Evolutionary conservation across 108 stramenopile species (phyloP).

Genomic region (Fistulifera solaris): DNA sequence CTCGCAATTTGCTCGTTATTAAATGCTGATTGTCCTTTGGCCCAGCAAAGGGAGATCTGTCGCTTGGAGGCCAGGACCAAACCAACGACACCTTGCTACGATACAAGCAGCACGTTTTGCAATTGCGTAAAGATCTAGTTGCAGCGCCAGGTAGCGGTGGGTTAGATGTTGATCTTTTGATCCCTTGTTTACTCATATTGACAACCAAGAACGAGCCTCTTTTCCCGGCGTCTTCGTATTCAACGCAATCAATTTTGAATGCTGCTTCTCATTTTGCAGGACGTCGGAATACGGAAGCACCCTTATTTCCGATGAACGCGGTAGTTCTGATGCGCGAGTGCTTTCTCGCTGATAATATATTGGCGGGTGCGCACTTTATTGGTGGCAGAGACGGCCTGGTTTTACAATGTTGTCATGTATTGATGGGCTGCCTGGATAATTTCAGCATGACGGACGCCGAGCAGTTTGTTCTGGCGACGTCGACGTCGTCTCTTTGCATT

Average conservation of each 20-base stretch:
- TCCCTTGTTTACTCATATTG: conserved; percentile 55
- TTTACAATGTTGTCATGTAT: conserved; percentile 57
- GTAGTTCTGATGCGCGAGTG: conserved; percentile 57
- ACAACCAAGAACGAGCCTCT: conserved; percentile 18
- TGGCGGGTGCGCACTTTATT: conserved; percentile 64
- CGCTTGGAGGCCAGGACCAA: neutral
- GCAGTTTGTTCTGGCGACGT: conserved; percentile 18
- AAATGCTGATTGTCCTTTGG: conserved; percentile 45
- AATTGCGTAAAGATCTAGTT: conserved; percentile 3
- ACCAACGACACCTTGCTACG: neutral
- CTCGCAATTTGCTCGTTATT: conserved; percentile 34
- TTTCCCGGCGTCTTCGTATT: conserved; percentile 3
- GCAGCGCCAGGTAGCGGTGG: conserved; percentile 26
- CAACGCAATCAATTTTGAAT: conserved; percentile 59
- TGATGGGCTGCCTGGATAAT: conserved; percentile 26
- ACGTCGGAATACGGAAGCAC: conserved; percentile 26
- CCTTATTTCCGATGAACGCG: conserved; percentile 44
- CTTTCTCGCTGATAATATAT: conserved; percentile 42
- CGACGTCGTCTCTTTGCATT: neutral
- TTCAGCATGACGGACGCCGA: conserved; percentile 63
- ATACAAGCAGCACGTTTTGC: conserved; percentile 19
- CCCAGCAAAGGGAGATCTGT: no score
- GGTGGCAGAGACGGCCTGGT: conserved; percentile 69
- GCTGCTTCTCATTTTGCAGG: conserved; percentile 65
- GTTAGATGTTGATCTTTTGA: conserved; percentile 67